These are phyloP conservation scores for Fulvia fulva DNA, from an alignment of 2,329 filamentous ascomycete species.

Conservation along the genomic window DNA sequence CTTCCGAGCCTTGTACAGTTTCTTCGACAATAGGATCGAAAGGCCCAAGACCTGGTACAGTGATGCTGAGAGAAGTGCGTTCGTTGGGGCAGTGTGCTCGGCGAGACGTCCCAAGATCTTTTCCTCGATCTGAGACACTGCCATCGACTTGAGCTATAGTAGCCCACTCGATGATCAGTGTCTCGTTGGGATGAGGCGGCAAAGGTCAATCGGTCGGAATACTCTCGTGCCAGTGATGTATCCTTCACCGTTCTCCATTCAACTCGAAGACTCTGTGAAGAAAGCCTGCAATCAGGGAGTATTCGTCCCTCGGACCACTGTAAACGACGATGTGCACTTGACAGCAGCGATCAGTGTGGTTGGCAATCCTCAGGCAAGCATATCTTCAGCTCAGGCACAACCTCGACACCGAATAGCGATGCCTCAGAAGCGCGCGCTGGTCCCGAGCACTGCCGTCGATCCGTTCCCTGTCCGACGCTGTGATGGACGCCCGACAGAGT, in stretches of 20 bases:
- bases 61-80: constrained; percentile 73
- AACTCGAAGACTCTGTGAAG: neutral
- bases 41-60: constrained; percentile 89
- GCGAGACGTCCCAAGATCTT: constrained; percentile 92
- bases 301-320: neutral
- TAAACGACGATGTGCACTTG: neutral
- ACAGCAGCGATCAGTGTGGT: neutral
- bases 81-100: constrained; percentile 70
- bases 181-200: neutral
- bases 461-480: neutral
- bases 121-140: constrained; percentile 93
- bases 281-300: neutral
- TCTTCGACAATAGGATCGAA: constrained; percentile 80
- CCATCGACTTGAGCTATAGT: constrained; percentile 57
- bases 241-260: too few relatives aligned
- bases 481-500: neutral
- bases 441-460: constrained; percentile 7
- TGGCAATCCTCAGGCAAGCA: constrained; percentile 10
- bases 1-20: constrained; percentile 77
- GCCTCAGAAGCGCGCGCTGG: constrained; percentile 2
- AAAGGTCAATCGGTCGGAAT: neutral
- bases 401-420: constrained; percentile 4
- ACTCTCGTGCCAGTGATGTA: neutral
- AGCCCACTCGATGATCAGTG: constrained; percentile 3
- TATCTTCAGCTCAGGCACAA: constrained; percentile 11